These are phyloP conservation scores for Alternaria arbusti DNA, from an alignment of 2,329 filamentous ascomycete species.

Conservation along the genomic window DNA sequence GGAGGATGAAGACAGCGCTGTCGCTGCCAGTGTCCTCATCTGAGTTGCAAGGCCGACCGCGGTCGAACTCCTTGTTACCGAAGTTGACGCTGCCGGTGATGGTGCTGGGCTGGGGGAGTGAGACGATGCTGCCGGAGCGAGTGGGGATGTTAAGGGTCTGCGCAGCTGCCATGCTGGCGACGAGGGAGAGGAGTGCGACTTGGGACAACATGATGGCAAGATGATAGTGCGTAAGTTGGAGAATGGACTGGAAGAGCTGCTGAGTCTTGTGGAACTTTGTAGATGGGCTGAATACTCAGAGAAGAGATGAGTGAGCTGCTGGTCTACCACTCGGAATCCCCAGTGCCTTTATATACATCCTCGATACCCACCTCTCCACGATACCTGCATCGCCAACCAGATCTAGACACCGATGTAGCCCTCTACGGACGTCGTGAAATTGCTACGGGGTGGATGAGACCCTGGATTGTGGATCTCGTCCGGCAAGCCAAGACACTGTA, in stretches of 20 bases:
- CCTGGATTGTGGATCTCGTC: not conserved
- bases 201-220: constrained; percentile 26
- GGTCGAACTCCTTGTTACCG: constrained; percentile 31
- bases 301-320: constrained; percentile 1
- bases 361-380: not conserved
- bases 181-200: constrained; percentile 26
- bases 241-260: not conserved
- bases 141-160: constrained; percentile 44
- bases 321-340: not conserved
- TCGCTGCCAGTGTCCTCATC: constrained; percentile 30
- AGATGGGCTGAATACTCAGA: not conserved
- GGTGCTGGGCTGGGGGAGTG: constrained; percentile 33
- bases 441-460: constrained; percentile 6
- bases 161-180: constrained; percentile 34
- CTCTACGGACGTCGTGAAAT: constrained; percentile 2
- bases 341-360: constrained; percentile 3
- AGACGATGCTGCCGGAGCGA: constrained; percentile 33
- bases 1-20: constrained; percentile 59
- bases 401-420: not conserved
- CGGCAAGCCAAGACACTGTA: constrained; percentile 9
- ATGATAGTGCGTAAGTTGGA: not conserved
- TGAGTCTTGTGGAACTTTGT: constrained; percentile 2
- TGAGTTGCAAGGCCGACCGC: constrained; percentile 28
- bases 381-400: constrained; percentile 1
- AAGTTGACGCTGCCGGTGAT: constrained; percentile 29